Percentiles rank a stretch among this genome's conserved stretches.
These are phyloP conservation scores for Puccinia triticina DNA, from an alignment of 1,284 basidiomycete species.

Conservation along the genomic window DNA sequence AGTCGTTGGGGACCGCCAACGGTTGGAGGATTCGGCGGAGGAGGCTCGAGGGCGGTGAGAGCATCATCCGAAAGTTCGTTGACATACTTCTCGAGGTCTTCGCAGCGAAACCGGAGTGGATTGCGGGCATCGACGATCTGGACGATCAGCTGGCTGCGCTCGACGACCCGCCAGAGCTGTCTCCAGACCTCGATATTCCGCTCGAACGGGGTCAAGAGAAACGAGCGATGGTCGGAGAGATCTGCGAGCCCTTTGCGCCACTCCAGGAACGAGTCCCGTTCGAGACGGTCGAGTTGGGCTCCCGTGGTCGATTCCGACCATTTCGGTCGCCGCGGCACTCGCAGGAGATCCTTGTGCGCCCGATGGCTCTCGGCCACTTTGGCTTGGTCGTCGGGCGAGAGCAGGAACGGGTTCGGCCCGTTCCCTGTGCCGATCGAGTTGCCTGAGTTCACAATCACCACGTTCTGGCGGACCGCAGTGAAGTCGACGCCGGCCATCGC, in stretches of 20 bases:
- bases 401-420: constrained; percentile 79
- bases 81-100: constrained; percentile 87
- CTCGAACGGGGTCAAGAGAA: constrained; percentile 90
- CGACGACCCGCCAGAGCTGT: constrained; percentile 90
- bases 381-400: constrained; percentile 80
- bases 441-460: constrained; percentile 78
- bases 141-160: constrained; percentile 88
- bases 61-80: constrained; percentile 57
- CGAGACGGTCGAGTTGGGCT: constrained; percentile 78
- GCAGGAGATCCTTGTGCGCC: constrained; percentile 72
- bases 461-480: constrained; percentile 91
- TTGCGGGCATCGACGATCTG: constrained; percentile 96
- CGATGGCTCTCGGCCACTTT: constrained; percentile 72
- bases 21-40: constrained; percentile 49
- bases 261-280: constrained; percentile 83
- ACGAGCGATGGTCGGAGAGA: constrained; percentile 73
- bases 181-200: constrained; percentile 96
- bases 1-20: constrained; percentile 62
- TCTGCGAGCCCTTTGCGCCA: constrained; percentile 88
- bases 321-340: constrained; percentile 77
- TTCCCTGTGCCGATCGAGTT: constrained; percentile 41
- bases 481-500: constrained; percentile 93
- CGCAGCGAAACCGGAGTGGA: constrained; percentile 84
- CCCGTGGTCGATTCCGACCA: constrained; percentile 81
- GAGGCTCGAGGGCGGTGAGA: neutral